Conservation (phyloP, 306 rosid genomes). For the Lathyrus oleraceus region DNA sequence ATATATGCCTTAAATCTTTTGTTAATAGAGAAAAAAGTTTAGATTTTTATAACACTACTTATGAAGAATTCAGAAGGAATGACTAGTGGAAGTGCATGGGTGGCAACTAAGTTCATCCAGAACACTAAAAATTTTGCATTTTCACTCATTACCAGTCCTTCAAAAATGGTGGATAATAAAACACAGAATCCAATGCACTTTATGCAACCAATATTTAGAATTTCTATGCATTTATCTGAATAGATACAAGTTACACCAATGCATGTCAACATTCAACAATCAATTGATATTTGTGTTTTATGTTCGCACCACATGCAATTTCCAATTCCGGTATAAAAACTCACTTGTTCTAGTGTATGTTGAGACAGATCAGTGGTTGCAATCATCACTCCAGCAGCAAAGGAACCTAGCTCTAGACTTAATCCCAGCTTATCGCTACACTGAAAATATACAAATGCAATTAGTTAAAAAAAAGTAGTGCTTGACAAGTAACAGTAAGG, state of each 20-base stretch:
- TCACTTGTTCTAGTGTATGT: constrained; percentile 95
- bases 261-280: constrained; percentile 37
- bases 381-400: constrained; percentile 99
- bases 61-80: constrained; percentile 23
- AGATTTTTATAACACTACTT: background rate
- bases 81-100: constrained; percentile 16
- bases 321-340: constrained; percentile 23
- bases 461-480: constrained; percentile 25
- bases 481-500: constrained; percentile 10
- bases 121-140: background rate
- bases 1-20: constrained; percentile 16
- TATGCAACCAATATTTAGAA: constrained; percentile 6
- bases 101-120: constrained; percentile 12
- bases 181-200: constrained; percentile 20
- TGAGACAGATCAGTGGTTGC: constrained; percentile 96
- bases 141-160: constrained; percentile 21
- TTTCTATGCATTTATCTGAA: constrained; percentile 18
- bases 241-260: constrained; percentile 10
- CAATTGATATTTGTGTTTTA: constrained; percentile 14
- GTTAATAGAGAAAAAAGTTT: background rate
- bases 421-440: constrained; percentile 96
- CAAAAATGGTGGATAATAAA: constrained; percentile 8
- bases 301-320: constrained; percentile 18
- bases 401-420: constrained; percentile 94
- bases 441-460: constrained; percentile 56